Percentiles rank a stretch among this genome's conserved stretches.
Evolutionary conservation across 129 eudicot genomes (phyloP).

Genomic region (Artemisia annua): DNA sequence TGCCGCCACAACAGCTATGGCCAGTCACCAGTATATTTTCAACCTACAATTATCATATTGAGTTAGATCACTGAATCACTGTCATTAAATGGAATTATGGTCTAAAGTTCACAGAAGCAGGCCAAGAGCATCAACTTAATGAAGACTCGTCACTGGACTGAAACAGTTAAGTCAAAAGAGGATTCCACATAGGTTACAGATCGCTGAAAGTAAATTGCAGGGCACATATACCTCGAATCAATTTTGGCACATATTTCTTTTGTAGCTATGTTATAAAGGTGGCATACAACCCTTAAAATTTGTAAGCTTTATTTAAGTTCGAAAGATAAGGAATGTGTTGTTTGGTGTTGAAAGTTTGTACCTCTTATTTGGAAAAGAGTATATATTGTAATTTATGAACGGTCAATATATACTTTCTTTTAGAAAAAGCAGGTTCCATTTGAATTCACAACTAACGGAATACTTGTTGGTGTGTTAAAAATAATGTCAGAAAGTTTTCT

Average conservation of each 20-base stretch:
- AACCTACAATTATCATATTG: constrained; percentile 46
- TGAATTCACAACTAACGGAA: constrained; percentile 1
- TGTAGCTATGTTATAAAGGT: not conserved
- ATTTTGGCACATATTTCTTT: not conserved
- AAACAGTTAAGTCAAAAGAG: not conserved
- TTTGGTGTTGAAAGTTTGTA: not conserved
- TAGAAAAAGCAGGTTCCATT: not conserved
- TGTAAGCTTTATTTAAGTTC: not conserved
- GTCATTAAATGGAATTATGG: not conserved
- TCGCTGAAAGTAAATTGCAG: not conserved
- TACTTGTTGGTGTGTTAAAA: not conserved
- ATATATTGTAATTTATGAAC: not conserved
- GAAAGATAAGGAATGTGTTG: not conserved
- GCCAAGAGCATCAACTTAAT: too few relatives aligned
- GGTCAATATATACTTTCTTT: not conserved
- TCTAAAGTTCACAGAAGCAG: not conserved
- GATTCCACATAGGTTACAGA: constrained; percentile 8
- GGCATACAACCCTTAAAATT: not conserved
- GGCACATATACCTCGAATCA: not conserved
- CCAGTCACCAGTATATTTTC: constrained; percentile 84
- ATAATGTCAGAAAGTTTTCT: constrained; percentile 28
- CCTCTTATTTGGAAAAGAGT: not conserved
- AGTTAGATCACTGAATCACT: not conserved
- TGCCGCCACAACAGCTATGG: constrained; percentile 98
- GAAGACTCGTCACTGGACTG: too few relatives aligned